Evolutionary conservation across 2,329 filamentous ascomycete genomes (phyloP).

Genomic region (Endothia cerciana): DNA sequence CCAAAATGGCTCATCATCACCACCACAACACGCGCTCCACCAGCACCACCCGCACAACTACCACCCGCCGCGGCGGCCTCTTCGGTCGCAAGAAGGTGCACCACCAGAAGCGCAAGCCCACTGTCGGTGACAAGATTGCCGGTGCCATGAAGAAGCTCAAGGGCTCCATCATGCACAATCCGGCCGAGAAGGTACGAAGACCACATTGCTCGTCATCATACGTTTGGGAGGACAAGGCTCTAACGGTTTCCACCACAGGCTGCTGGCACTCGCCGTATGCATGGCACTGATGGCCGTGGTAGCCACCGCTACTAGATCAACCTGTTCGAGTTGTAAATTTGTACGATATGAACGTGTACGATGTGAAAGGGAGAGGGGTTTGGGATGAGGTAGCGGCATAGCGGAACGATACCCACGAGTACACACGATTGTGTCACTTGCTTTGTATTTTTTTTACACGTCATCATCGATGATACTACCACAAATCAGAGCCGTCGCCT

Average conservation of each 20-base stretch:
- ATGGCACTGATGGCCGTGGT: constrained; percentile 72
- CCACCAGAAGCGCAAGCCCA: constrained; percentile 69
- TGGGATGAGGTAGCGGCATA: constrained; percentile 18
- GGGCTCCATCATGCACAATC: constrained; percentile 68
- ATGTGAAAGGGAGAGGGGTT: background rate
- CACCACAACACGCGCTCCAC: constrained; percentile 30
- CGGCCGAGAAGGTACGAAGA: constrained; percentile 67
- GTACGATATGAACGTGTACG: background rate
- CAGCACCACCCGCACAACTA: constrained; percentile 34
- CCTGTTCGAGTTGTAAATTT: background rate
- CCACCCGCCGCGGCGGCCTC: constrained; percentile 35
- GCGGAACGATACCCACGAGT: constrained; percentile 22
- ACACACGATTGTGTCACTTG: background rate
- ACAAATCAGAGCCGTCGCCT: background rate
- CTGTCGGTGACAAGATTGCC: constrained; percentile 76
- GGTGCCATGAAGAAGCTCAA: constrained; percentile 76
- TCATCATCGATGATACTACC: background rate
- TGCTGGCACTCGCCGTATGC: constrained; percentile 74
- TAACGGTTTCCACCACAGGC: constrained; percentile 51
- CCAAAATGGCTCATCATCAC: constrained; percentile 29
- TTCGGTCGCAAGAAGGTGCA: constrained; percentile 39
- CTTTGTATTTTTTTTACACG: background rate
- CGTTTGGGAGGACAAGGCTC: background rate
- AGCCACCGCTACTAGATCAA: constrained; percentile 40
- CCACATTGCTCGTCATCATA: background rate